Evolutionary conservation across 306 rosid genomes (phyloP), one percentile per base, ranked within the genome.

Genomic region (Betula pendula): DNA sequence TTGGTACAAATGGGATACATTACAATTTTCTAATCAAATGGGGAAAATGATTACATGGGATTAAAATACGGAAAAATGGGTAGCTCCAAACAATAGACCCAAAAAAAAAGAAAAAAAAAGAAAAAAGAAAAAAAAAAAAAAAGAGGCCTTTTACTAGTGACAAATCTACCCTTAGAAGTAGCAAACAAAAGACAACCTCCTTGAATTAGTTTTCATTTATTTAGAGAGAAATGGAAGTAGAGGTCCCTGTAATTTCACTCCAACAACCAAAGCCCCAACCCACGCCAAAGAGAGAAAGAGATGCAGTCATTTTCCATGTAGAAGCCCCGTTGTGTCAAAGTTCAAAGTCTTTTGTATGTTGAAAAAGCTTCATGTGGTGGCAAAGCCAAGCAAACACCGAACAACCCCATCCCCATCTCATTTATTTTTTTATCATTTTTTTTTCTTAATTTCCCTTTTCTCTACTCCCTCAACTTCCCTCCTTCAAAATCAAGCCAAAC

Each of bases 331-430:
- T 86, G 77, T 87, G 84, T 92, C 95, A 86, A 65, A 84, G 56
- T 81, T 83, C 86, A 71, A 83, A 83, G 79, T 87, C 89, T 74
- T 58, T 77, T 29, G 2, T 50, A 35, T 80, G 74, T 71, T 73
- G 56, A 74, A 68, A 79, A 88, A 72, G 76, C 86, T 81, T 92
- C 90, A 78, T 88, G 88, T 87, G 92, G 84, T 85, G 92, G 98
- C 98, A 92, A 92, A 89, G 91, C 86, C 91, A 90, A 92, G 90
- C 88, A 81, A 82, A 72, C 92, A 89, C 95, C 92, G 83, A 87
- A 86, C 90, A 81, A 75, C 47, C 35, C 62, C 68, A 75, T 35
- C 35, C 62, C 68, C 53, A 52, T n/a, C 51, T 49, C 22, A 51
- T 67, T 52, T 70, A 22, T 38, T 72, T 53, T 75, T 25, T 20